Conservation (phyloP, 805 yeast species). For the Metschnikowia koreensis region DNA sequence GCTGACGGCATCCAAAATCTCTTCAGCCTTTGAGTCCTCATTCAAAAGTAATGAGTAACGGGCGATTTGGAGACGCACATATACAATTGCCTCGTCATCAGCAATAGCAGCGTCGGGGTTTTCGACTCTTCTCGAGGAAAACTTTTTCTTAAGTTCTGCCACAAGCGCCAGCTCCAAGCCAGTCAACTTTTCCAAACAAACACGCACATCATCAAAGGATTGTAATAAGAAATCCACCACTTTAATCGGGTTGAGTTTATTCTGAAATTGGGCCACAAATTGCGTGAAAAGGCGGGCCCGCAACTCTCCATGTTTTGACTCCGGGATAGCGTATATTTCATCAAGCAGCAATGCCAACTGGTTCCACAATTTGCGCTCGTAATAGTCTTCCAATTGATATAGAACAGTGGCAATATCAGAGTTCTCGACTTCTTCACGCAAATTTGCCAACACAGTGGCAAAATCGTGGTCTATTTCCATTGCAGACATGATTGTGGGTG, state of each 20-base stretch:
- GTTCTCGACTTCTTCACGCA: conserved; percentile 62
- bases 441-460: conserved; percentile 50
- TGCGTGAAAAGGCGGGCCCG: conserved; percentile 67
- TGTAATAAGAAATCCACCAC: conserved; percentile 70
- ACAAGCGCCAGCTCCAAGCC: conserved; percentile 30
- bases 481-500: conserved; percentile 16
- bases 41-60: conserved; percentile 60
- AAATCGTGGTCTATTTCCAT: conserved; percentile 44
- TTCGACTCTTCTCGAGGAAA: conserved; percentile 26
- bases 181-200: conserved; percentile 36
- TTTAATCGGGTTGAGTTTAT: conserved; percentile 74
- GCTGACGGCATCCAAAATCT: conserved; percentile 60
- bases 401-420: conserved; percentile 59
- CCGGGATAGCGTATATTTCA: conserved; percentile 57
- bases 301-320: conserved; percentile 43
- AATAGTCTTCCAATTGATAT: conserved; percentile 74
- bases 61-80: conserved; percentile 63
- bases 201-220: conserved; percentile 36
- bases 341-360: conserved; percentile 74
- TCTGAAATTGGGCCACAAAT: conserved; percentile 65
- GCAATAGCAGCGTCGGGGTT: conserved; percentile 35
- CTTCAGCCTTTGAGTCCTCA: conserved; percentile 56
- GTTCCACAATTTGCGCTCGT: conserved; percentile 92
- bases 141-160: conserved; percentile 25
- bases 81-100: conserved; percentile 54